Evolutionary conservation across 495 filamentous ascomycete genomes (phyloP).

Genomic region (Aspergillus haitiensis): DNA sequence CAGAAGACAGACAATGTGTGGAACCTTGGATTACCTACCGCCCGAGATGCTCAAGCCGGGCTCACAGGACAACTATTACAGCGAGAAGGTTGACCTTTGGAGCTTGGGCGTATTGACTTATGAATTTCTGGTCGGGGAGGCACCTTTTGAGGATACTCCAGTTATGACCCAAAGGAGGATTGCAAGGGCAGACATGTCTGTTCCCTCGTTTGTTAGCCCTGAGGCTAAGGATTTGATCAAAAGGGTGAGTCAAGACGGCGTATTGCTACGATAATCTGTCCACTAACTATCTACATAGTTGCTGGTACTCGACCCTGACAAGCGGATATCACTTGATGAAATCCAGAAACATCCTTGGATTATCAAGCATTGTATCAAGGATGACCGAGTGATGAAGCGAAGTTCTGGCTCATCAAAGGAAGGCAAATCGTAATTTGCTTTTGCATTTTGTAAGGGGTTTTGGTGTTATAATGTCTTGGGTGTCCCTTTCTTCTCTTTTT

Average conservation of each 20-base stretch:
- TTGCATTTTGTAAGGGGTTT: slow-evolving; percentile 26
- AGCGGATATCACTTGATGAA: slow-evolving; percentile 85
- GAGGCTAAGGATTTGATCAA: slow-evolving; percentile 94
- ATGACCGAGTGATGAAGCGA: slow-evolving; percentile 60
- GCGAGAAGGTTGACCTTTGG: slow-evolving; percentile 95
- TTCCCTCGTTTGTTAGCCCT: slow-evolving; percentile 84
- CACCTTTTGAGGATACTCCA: slow-evolving; percentile 93
- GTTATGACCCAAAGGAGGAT: slow-evolving; percentile 95
- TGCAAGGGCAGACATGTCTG: slow-evolving; percentile 83
- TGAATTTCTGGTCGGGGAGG: slow-evolving; percentile 93
- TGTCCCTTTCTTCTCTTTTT: slow-evolving; percentile 18
- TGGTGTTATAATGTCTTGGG: slow-evolving; percentile 28
- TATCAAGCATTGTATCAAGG: slow-evolving; percentile 88
- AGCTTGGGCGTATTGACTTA: slow-evolving; percentile 93
- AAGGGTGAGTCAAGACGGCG: slow-evolving; percentile 56
- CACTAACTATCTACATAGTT: slow-evolving; percentile 54
- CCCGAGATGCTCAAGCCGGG: slow-evolving; percentile 94
- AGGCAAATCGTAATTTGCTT: slow-evolving; percentile 33
- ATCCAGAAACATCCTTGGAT: slow-evolving; percentile 95
- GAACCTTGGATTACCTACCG: slow-evolving; percentile 94
- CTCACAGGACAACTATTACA: slow-evolving; percentile 79
- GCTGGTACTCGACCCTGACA: slow-evolving; percentile 90
- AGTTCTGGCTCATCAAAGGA: slow-evolving; percentile 45
- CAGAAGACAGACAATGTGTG: slow-evolving; percentile 90
- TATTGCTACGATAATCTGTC: background rate